Evolutionary conservation across 495 filamentous ascomycete species (phyloP), one percentile per base, ranked within the genome.

Genomic region (Parathielavia appendiculata): DNA sequence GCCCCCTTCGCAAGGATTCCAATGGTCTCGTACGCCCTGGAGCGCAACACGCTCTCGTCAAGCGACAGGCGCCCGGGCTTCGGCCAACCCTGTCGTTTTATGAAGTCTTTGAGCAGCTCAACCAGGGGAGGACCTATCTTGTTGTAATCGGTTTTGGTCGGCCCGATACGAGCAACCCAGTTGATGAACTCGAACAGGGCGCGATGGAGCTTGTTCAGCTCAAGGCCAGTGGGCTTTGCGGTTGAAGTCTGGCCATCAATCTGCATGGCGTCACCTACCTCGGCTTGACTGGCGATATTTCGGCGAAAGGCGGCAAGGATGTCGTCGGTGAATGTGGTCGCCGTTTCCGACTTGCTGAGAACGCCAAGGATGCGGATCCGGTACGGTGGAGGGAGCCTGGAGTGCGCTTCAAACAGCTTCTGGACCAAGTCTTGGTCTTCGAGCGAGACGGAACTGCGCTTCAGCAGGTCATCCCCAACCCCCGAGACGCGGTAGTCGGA

Each of bases 161-260:
- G 82, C 22, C 83, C 88, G 65, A 90, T 87, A 45, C 87, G 81
- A 8, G 91, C 89, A 20, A 92, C 83, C 85, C 92, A 96, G 45
- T 89, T 90, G 32, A 91, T 86, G 64, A 91, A 95, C 44, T 84
- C 84, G 66, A 97, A 92, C n/a, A 95, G 82, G 26, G 92, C 89
- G 47, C 85, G 84, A 56, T 89, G 81, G 14, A 97, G 74, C 64
- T 81, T 64, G 47, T 63, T 64, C 16, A 56, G 52, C 50, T 75
- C 72, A 0, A 75, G 59, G 0, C 66, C 66, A 0, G 63, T 63
- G 0, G 66, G 20, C 14, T 45, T 53, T 5, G 34, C 12, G 12
- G 40, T 30, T 5, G 57, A 3, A 4, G 64, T 56, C 22, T 73
- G 72, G 26, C 74, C 73, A 57, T 77, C 65, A 39, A 69, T 30